Conservation (phyloP, 768 basidiomycete species). For the Auriscalpium microsporum region DNA sequence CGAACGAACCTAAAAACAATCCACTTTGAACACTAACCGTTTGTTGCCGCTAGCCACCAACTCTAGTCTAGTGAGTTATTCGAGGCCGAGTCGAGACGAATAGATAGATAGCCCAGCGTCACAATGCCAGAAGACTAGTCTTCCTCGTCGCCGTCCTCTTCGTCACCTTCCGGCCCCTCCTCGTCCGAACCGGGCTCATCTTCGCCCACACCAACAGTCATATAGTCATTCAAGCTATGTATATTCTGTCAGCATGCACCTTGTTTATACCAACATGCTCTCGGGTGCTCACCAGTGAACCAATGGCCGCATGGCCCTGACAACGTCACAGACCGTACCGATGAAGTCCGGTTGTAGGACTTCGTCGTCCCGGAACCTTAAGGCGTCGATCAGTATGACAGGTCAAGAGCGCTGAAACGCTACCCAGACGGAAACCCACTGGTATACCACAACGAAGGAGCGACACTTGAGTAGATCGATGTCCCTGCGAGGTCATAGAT, state of each 20-base stretch:
- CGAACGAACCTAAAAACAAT: too few relatives aligned
- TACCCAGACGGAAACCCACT: slow-evolving; percentile 30
- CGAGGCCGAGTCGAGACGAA: too few relatives aligned
- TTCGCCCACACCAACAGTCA: slow-evolving; percentile 8
- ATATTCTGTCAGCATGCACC: not conserved
- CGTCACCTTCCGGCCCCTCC: not conserved
- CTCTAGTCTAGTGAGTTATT: too few relatives aligned
- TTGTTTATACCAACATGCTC: not conserved
- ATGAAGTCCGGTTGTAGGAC: slow-evolving; percentile 33
- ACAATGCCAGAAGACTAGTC: not conserved
- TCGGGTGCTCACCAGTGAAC: slow-evolving; percentile 21
- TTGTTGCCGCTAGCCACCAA: too few relatives aligned
- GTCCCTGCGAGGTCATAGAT: slow-evolving; percentile 40
- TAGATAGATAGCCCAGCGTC: too few relatives aligned
- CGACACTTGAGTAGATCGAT: slow-evolving; percentile 88
- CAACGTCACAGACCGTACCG: slow-evolving; percentile 26
- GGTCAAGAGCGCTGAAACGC: not conserved
- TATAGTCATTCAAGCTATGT: slow-evolving; percentile 15
- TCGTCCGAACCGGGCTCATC: slow-evolving; percentile 4
- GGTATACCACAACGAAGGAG: slow-evolving; percentile 58
- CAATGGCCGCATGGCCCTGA: slow-evolving; percentile 32
- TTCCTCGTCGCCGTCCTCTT: slow-evolving; percentile 1
- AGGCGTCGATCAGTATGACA: not conserved
- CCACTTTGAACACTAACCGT: too few relatives aligned
- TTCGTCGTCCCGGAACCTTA: slow-evolving; percentile 32